Evolutionary conservation across 768 basidiomycete species (phyloP).

Genomic region (Psilocybe cubensis): DNA sequence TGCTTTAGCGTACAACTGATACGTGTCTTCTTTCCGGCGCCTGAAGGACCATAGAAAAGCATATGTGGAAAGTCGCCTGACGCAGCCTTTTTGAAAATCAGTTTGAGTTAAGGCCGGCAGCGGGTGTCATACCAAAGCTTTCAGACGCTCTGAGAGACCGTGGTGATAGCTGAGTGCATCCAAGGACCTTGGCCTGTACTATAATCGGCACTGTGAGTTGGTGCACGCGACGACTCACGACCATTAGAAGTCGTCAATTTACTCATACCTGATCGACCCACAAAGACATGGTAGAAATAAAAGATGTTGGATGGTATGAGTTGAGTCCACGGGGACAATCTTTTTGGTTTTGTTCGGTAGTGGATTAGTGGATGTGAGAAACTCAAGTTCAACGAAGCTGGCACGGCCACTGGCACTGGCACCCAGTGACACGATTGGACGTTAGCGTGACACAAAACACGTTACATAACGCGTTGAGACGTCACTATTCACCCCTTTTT

Average conservation of each 20-base stretch:
- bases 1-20: conserved; percentile 89
- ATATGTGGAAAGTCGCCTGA: conserved; percentile 97
- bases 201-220: not conserved
- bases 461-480: conserved; percentile 21
- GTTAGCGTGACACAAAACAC: conserved; percentile 20
- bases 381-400: no score
- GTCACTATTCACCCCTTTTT: not conserved
- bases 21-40: conserved; percentile 97
- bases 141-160: conserved; percentile 77
- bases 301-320: not conserved
- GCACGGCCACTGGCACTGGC: no score
- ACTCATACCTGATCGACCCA: conserved; percentile 65
- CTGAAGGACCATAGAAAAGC: conserved; percentile 96
- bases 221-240: no score
- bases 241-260: not conserved
- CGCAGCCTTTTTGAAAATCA: conserved; percentile 55
- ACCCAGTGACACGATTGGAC: not conserved
- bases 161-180: conserved; percentile 89
- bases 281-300: conserved; percentile 52
- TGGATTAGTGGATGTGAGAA: no score
- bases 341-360: no score
- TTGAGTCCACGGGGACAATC: not conserved
- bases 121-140: conserved; percentile 63
- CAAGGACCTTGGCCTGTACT: conserved; percentile 88
- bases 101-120: not conserved